Conservation (phyloP, 139 green algal species). For the Chlorella sp. region DNA sequence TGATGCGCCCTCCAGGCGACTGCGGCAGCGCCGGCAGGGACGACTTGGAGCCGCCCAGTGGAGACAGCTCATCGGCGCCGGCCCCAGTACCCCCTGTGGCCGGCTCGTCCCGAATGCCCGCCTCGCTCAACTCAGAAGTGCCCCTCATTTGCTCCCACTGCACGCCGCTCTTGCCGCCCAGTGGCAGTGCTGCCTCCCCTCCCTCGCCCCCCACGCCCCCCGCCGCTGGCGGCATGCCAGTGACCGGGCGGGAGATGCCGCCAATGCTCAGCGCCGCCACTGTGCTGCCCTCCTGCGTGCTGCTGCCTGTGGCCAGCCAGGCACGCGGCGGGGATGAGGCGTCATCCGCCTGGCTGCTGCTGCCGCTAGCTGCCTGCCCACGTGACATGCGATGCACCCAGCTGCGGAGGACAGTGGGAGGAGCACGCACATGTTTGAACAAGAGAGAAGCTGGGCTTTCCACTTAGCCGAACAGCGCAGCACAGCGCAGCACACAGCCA, state of each 20-base stretch:
- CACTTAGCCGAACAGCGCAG: background rate
- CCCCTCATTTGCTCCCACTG: background rate
- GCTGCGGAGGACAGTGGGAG: background rate
- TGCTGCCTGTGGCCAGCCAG: background rate
- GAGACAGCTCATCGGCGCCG: background rate
- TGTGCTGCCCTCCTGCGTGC: background rate
- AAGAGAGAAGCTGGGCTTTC: background rate
- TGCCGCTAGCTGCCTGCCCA: background rate
- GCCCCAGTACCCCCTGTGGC: background rate
- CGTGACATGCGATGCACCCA: conserved; percentile 21
- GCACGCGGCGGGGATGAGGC: no score
- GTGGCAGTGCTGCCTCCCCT: no score
- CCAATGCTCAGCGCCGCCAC: background rate
- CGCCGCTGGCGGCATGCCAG: background rate
- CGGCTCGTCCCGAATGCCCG: background rate
- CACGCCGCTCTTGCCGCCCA: background rate
- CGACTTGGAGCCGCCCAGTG: background rate
- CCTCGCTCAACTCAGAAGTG: background rate
- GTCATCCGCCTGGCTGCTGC: no score
- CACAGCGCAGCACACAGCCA: background rate
- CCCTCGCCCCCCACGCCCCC: no score
- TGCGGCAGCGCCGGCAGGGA: background rate
- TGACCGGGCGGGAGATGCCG: background rate
- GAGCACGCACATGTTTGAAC: background rate
- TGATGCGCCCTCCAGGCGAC: background rate